Base-by-base conservation (phyloP, 2,329 filamentous ascomycete genomes). In the Tolypocladium album region DNA sequence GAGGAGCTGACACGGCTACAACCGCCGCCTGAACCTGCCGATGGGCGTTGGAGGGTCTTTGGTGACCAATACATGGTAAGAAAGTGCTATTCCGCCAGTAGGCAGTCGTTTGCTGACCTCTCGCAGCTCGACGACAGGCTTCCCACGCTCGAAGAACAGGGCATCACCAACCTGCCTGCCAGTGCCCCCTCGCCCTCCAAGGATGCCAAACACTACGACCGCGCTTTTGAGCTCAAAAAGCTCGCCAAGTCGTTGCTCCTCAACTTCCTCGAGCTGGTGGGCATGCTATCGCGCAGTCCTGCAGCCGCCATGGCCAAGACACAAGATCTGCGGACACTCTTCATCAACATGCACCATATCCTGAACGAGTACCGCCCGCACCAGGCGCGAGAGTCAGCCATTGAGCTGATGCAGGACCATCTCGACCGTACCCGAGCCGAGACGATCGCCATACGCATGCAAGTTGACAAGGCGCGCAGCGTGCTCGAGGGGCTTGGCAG, bases 341-440 rank as follows among this genome's bases (percentile, higher is more conserved):
- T 96, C 64, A 87, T 93, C 72, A 97, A 97, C 72, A 88, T 95
- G 69, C 92, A 97, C 74, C 90, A 95, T 69, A 82, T 96, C 59
- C 85, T 97, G 65, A 99, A 99, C 72, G 88, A 96, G 72, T 97
- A 96, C 75, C 83, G 93, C 39, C 92, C 92, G 12, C 92, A 97
- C 71, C 93, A 97, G 75, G 92, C 92, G 31, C 79, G 93, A 53
- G 92, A 97, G 76, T 92, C 88, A 36, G 78, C 96, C 61, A 96
- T 96, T 39, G 76, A 88, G 65, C 83, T 93, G 78, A 92, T 97
- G 88, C 89, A 96, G 74, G 87, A 89, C 65, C 88, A 93, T 68
- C 76, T 96, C 38, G 86, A 90, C 66, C 81, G 79, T 65, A 88
- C 87, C 59, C 84, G 82, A 65, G 83, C 82, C 59, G 92, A 97